phyloP scores from a whole-genome alignment of 805 yeast genomes.

The Kazachstania viticola region DNA sequence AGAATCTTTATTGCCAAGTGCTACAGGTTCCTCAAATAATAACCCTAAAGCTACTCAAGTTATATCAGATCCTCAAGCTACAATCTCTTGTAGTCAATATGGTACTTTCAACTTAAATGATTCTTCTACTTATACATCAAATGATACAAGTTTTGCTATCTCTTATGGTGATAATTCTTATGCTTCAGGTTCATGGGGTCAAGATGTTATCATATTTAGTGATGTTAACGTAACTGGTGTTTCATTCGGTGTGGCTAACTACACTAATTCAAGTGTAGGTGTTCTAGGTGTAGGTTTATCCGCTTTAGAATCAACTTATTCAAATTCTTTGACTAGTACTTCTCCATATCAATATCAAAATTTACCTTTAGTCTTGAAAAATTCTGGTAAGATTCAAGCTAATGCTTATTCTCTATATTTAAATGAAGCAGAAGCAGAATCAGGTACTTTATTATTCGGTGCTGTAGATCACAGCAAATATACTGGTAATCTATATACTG shows the following conservation, averaged over 20 bases:
- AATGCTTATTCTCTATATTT: slow-evolving; percentile 35
- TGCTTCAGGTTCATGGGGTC: slow-evolving; percentile 46
- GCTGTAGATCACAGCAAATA: slow-evolving; percentile 32
- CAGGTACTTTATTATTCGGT: slow-evolving; percentile 38
- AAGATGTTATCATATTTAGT: slow-evolving; percentile 30
- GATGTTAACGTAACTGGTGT: slow-evolving; percentile 34
- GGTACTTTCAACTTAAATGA: slow-evolving; percentile 29
- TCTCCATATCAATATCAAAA: slow-evolving; percentile 6
- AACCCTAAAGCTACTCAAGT: neutral
- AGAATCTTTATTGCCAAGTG: neutral
- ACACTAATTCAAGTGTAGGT: slow-evolving; percentile 29
- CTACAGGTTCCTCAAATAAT: neutral
- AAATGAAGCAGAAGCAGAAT: slow-evolving; percentile 29
- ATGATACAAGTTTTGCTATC: slow-evolving; percentile 31
- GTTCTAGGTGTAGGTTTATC: slow-evolving; percentile 44
- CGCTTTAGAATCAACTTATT: slow-evolving; percentile 51
- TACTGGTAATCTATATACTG: slow-evolving; percentile 22
- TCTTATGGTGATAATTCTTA: slow-evolving; percentile 40
- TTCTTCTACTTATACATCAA: slow-evolving; percentile 27
- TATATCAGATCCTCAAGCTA: neutral
- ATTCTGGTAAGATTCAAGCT: slow-evolving; percentile 32
- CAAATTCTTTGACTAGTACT: slow-evolving; percentile 18
- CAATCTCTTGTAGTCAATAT: slow-evolving; percentile 23
- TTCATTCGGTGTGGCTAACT: slow-evolving; percentile 24
- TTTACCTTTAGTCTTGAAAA: slow-evolving; percentile 12